A percentile compares a stretch with the other conserved stretches of the same genome.
Conservation (phyloP, 441 rosid species). For the Pelargonium fulgidum region DNA sequence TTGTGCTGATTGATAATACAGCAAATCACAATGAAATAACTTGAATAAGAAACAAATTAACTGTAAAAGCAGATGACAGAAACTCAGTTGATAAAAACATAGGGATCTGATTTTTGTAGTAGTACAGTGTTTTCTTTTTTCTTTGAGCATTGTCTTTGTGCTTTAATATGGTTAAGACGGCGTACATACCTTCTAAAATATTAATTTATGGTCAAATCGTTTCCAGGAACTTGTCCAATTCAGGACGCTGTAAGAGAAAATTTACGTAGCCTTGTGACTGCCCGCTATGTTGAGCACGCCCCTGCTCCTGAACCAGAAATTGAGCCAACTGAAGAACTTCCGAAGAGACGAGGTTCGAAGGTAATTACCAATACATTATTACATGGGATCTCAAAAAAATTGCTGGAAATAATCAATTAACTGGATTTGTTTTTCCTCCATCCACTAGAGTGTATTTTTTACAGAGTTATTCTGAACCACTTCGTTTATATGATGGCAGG, state of each 20-base stretch:
- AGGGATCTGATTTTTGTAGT: too few species aligned
- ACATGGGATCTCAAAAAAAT: neutral
- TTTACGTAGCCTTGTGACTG: conserved; percentile 47
- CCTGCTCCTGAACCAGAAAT: conserved; percentile 69
- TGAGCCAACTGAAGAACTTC: conserved; percentile 42
- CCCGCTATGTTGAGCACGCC: conserved; percentile 70
- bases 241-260: conserved; percentile 39
- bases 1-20: too few species aligned
- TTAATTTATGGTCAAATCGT: conserved; percentile 4
- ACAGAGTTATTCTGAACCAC: neutral
- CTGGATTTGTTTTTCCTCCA: neutral
- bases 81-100: too few species aligned
- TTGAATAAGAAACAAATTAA: too few species aligned
- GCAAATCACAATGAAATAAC: too few species aligned
- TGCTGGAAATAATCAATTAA: neutral
- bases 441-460: neutral
- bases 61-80: too few species aligned
- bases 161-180: conserved; percentile 3
- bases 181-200: conserved; percentile 6
- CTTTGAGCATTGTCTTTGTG: neutral
- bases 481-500: conserved; percentile 32
- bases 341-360: conserved; percentile 59
- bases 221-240: conserved; percentile 33
- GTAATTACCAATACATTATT: conserved; percentile 28
- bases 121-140: too few species aligned